These are phyloP conservation scores for Medicago arabica DNA, from an alignment of 306 rosid genomes.

Conservation along the genomic window DNA sequence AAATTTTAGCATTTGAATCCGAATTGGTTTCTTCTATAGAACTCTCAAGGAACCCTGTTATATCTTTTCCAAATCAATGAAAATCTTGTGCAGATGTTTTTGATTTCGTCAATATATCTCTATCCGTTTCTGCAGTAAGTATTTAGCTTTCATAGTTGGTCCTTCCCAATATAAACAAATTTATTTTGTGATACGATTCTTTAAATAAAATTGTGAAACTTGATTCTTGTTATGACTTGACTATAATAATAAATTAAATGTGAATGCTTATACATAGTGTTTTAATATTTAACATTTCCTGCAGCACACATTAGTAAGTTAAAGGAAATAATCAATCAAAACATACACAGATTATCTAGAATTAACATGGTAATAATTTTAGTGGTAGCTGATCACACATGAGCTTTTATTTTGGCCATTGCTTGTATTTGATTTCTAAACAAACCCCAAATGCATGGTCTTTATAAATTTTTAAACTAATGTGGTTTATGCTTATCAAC, in stretches of 20 bases:
- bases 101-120: not conserved
- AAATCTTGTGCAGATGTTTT: not conserved
- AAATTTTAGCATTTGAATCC: slow-evolving; percentile 1
- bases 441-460: slow-evolving; percentile 19
- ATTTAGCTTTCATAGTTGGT: slow-evolving; percentile 1
- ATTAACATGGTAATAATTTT: slow-evolving; percentile 8
- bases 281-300: slow-evolving; percentile 9
- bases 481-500: slow-evolving; percentile 23
- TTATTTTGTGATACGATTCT: not conserved
- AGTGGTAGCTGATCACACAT: slow-evolving; percentile 23
- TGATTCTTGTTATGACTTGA: slow-evolving; percentile 18
- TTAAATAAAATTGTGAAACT: slow-evolving; percentile 14
- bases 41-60: not conserved
- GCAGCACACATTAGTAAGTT: not conserved
- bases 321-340: not conserved
- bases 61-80: not conserved
- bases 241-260: slow-evolving; percentile 17
- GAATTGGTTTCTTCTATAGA: not conserved
- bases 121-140: not conserved
- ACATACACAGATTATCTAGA: slow-evolving; percentile 11
- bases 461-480: slow-evolving; percentile 23
- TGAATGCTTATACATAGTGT: slow-evolving; percentile 5
- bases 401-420: slow-evolving; percentile 31
- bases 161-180: not conserved
- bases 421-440: slow-evolving; percentile 19